Evolutionary conservation across 202 grass and related monocot genomes (phyloP).

Genomic region (Saccharum hybrid): DNA sequence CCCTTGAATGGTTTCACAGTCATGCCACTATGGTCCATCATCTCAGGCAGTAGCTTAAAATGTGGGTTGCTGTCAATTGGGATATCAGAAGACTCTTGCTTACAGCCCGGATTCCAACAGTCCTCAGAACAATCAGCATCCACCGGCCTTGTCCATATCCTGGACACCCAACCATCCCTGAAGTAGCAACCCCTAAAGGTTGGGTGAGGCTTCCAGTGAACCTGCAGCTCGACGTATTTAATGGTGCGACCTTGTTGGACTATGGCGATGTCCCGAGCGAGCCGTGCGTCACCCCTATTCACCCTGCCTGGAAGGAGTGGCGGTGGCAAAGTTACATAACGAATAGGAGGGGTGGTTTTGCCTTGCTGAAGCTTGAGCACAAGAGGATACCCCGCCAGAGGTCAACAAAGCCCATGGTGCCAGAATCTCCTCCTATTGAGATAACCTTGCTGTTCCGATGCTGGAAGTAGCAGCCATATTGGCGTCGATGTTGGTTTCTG

Average conservation of each 20-base stretch:
- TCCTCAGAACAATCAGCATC: not conserved
- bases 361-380: conserved; percentile 21
- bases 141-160: not conserved
- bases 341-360: not conserved
- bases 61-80: not conserved
- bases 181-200: not conserved
- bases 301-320: not conserved
- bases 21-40: not conserved
- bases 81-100: not conserved
- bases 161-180: conserved; percentile 4
- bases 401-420: conserved; percentile 14
- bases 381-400: conserved; percentile 22
- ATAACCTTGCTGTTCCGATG: conserved; percentile 22
- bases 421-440: conserved; percentile 10
- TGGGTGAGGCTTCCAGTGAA: not conserved
- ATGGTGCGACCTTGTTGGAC: not conserved
- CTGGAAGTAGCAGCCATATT: not conserved
- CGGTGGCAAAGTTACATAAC: conserved; percentile 1
- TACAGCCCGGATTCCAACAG: not conserved
- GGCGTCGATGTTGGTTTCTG: not conserved
- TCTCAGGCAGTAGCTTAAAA: not conserved
- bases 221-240: not conserved
- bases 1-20: not conserved
- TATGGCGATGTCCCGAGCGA: not conserved
- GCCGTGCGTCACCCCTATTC: not conserved